Evolutionary conservation across 345 rosid genomes (phyloP).

Genomic region (Durio zibethinus): DNA sequence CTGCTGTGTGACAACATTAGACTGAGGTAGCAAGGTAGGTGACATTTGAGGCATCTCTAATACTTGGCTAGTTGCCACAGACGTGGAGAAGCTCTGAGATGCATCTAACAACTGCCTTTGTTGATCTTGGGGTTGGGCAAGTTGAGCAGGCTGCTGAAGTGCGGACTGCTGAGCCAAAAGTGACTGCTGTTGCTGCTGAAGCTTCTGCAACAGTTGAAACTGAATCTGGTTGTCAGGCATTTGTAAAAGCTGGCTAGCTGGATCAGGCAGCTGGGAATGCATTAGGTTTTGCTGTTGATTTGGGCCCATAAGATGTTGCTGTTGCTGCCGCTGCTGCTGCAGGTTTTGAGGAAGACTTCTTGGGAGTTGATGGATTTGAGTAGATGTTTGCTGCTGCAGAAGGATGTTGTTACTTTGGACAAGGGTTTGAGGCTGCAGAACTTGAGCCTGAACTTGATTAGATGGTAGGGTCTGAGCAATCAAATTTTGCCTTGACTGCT

Average conservation of each 20-base stretch:
- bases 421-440: conserved; percentile 47
- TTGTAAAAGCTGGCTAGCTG: conserved; percentile 39
- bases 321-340: conserved; percentile 49
- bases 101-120: conserved; percentile 48
- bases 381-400: conserved; percentile 38
- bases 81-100: conserved; percentile 52
- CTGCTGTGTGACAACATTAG: conserved; percentile 39
- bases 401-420: conserved; percentile 34
- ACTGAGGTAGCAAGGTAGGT: conserved; percentile 35
- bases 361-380: conserved; percentile 42
- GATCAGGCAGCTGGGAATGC: conserved; percentile 46
- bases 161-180: conserved; percentile 44
- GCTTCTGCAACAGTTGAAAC: conserved; percentile 69
- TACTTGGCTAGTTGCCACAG: conserved; percentile 36
- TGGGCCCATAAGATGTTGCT: conserved; percentile 37
- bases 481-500: conserved; percentile 50
- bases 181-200: conserved; percentile 64
- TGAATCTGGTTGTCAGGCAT: conserved; percentile 54
- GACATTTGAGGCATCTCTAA: conserved; percentile 43
- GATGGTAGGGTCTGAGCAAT: conserved; percentile 35
- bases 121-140: conserved; percentile 46
- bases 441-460: conserved; percentile 44
- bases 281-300: conserved; percentile 42
- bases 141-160: conserved; percentile 44
- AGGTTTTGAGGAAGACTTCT: conserved; percentile 47